Base-by-base conservation (phyloP, 441 rosid genomes). In the Hura crepitans region DNA sequence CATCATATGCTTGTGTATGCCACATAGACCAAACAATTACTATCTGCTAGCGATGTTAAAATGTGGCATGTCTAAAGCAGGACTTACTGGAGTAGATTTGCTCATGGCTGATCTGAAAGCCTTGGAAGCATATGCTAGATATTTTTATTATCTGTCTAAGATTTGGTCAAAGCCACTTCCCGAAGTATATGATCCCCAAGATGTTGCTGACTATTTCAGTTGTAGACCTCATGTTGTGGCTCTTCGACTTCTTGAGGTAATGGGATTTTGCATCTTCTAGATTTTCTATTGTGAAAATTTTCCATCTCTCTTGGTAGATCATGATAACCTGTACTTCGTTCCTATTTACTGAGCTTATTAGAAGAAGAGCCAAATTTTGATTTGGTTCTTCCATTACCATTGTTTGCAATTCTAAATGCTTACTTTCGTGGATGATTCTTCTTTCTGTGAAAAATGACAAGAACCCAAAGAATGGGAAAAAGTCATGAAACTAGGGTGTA, bases 81-180 rank as follows among this genome's bases (percentile, higher is more conserved):
- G 84, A 72, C 88, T 94, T 74, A 69, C 91, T 69, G 90, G 94
- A 73, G 77, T 87, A 81, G 97, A 94, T 78, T 86, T 94, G 80
- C 68, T 94, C 50, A 86, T 87, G 93, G 96, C 97, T 72, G 99
- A 94, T 78, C 85, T 94, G 46, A 85, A 85, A 79, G 97, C 97
- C 27, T 78, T 94, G 84, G 89, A 91, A 78, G 88, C 90, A 42
- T 94, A 94, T 79, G 81, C 81, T 64, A 74, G 77, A 65, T 91
- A 88, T 80, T 77, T 87, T 72, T 87, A 90, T 77, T 82, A 74
- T 73, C 75, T 78, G 30, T 84, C 94, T 42, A 89, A 85, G 84
- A 45, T 82, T 61, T 94, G 96, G 97, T 91, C 96, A 37, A 90
- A 84, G 85, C 96, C 97, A 22, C 96, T 91, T 77, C 97, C 98